Percentiles rank a stretch among this genome's conserved stretches.
phyloP scores from a whole-genome alignment of 2,329 filamentous ascomycete genomes.

The Scedosporium aurantiacum region DNA sequence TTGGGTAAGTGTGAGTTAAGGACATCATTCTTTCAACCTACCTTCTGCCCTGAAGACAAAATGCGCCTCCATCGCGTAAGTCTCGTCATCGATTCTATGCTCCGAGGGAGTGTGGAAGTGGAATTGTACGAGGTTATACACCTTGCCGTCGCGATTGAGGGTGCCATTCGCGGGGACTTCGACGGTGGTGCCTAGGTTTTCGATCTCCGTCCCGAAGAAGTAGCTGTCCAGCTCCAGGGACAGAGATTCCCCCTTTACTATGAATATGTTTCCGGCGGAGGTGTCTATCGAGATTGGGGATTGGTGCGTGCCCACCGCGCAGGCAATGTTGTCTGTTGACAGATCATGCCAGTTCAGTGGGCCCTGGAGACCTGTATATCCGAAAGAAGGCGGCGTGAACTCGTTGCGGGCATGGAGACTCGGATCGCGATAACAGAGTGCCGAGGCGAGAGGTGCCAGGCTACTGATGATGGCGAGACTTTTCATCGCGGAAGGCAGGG shows the following conservation, averaged over 20 bases:
- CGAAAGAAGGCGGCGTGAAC: constrained; percentile 1
- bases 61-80: constrained; percentile 29
- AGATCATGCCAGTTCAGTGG: constrained; percentile 43
- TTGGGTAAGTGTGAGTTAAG: background rate
- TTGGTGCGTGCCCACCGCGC: constrained; percentile 37
- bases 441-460: background rate
- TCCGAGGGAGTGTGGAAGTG: constrained; percentile 52
- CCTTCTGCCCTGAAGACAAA: constrained; percentile 25
- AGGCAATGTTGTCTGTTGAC: constrained; percentile 29
- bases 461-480: background rate
- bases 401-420: background rate
- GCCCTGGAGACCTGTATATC: constrained; percentile 20
- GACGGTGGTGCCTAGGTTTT: constrained; percentile 41
- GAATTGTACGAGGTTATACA: constrained; percentile 40
- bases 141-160: constrained; percentile 25
- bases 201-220: constrained; percentile 27
- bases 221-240: constrained; percentile 23
- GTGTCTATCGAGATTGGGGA: constrained; percentile 42
- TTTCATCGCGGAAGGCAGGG: background rate
- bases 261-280: constrained; percentile 15
- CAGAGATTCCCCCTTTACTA: constrained; percentile 19
- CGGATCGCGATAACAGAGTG: background rate
- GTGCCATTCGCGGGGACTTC: constrained; percentile 36
- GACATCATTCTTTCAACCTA: constrained; percentile 1
- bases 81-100: constrained; percentile 36